A percentile compares a stretch with the other conserved stretches of the same genome.
Conservation (phyloP, 495 filamentous ascomycete species). For the Sporormia fimetaria region DNA sequence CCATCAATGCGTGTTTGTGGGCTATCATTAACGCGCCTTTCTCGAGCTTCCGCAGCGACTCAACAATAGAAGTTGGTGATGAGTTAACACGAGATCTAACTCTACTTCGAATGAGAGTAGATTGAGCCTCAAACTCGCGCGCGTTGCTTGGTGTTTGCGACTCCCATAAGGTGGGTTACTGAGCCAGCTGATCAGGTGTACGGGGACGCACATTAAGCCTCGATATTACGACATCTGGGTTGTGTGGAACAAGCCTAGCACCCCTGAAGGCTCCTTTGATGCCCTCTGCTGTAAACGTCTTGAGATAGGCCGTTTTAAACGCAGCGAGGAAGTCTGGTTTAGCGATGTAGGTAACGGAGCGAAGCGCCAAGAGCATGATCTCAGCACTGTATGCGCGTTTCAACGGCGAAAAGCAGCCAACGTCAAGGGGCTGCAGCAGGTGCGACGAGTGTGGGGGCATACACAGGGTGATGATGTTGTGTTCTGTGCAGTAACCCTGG, state of each 20-base stretch:
- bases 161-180: neutral
- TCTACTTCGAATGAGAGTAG: constrained; percentile 5
- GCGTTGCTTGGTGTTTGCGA: constrained; percentile 10
- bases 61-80: constrained; percentile 8
- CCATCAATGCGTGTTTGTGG: constrained; percentile 1
- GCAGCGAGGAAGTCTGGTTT: constrained; percentile 11
- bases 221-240: constrained; percentile 9
- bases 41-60: constrained; percentile 4
- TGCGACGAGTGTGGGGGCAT: constrained; percentile 25
- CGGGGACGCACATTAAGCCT: constrained; percentile 3
- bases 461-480: constrained; percentile 19
- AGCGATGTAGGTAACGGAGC: constrained; percentile 9
- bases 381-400: constrained; percentile 15
- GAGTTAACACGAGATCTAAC: constrained; percentile 1
- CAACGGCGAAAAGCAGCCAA: constrained; percentile 21
- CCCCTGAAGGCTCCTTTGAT: constrained; percentile 16
- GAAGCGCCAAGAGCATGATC: constrained; percentile 7
- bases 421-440: constrained; percentile 25
- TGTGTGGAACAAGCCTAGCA: constrained; percentile 17
- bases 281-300: constrained; percentile 3
- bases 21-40: constrained; percentile 8
- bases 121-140: constrained; percentile 6
- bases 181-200: constrained; percentile 1
- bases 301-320: constrained; percentile 10
- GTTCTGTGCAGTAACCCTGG: constrained; percentile 2